phyloP scores from a whole-genome alignment of 176 grass and related monocot genomes.

The Elaeis guineensis region DNA sequence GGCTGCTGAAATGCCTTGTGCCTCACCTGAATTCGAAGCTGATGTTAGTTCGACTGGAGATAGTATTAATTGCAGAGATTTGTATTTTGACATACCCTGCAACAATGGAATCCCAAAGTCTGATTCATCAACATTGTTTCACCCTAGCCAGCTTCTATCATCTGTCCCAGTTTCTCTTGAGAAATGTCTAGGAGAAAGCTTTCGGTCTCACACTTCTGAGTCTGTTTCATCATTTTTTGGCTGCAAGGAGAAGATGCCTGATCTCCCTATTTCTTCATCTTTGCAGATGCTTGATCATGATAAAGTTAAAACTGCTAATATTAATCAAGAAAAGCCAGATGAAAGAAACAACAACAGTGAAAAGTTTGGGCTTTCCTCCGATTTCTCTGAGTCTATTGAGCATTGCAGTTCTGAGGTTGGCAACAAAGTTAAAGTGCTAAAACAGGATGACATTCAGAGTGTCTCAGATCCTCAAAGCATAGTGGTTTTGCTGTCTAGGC shows the following conservation, averaged over 20 bases:
- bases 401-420: not conserved
- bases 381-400: not conserved
- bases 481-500: conserved; percentile 69
- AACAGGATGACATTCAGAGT: conserved; percentile 4
- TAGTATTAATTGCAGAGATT: no score
- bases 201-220: not conserved
- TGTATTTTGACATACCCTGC: not conserved
- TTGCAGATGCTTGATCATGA: not conserved
- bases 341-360: not conserved
- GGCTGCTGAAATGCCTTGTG: no score
- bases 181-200: not conserved
- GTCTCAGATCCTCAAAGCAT: conserved; percentile 65
- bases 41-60: no score
- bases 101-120: not conserved
- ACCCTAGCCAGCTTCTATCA: not conserved
- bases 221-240: not conserved
- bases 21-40: no score
- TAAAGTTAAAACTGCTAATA: not conserved
- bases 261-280: not conserved
- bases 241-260: not conserved
- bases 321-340: conserved; percentile 8
- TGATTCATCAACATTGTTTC: not conserved
- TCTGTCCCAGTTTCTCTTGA: not conserved
- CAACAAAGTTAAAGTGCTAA: not conserved
- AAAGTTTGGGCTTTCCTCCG: not conserved